Conservation (phyloP, 257 asterid species). For the Osmanthus fragrans region DNA sequence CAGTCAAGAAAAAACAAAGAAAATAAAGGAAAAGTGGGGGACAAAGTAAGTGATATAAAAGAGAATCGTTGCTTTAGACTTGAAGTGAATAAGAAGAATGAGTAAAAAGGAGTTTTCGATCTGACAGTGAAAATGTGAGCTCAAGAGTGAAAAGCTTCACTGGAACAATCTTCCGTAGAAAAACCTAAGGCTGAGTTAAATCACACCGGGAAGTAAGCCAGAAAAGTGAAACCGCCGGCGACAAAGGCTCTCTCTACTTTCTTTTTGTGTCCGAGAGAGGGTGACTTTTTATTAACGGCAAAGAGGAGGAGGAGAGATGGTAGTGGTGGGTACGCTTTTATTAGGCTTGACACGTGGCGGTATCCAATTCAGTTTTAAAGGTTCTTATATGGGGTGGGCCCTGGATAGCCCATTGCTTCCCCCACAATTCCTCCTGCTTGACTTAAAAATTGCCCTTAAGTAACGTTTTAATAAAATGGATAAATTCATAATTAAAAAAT, state of each 20-base stretch:
- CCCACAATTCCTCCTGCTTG: neutral
- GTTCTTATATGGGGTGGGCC: neutral
- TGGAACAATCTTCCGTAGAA: slow-evolving; percentile 10
- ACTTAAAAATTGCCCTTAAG: neutral
- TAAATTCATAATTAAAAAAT: too few relatives aligned
- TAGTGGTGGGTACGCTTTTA: slow-evolving; percentile 26
- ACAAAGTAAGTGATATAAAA: neutral
- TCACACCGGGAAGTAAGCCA: slow-evolving; percentile 7
- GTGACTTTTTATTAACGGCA: slow-evolving; percentile 51
- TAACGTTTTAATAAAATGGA: too few relatives aligned
- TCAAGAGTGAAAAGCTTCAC: slow-evolving; percentile 19
- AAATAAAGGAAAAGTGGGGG: neutral
- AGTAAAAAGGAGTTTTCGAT: slow-evolving; percentile 22
- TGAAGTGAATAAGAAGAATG: slow-evolving; percentile 3
- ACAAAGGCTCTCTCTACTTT: slow-evolving; percentile 23
- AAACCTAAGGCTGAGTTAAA: slow-evolving; percentile 10
- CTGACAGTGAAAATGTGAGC: slow-evolving; percentile 24
- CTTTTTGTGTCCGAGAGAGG: slow-evolving; percentile 24
- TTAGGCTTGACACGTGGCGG: slow-evolving; percentile 35
- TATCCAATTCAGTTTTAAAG: slow-evolving; percentile 13
- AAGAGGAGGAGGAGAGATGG: slow-evolving; percentile 18
- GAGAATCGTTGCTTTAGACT: slow-evolving; percentile 9
- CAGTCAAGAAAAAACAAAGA: slow-evolving; percentile 1
- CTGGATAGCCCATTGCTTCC: neutral
- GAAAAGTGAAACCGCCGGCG: slow-evolving; percentile 10